These are phyloP conservation scores for Alnus glutinosa DNA, from an alignment of 306 rosid species.

Conservation along the genomic window DNA sequence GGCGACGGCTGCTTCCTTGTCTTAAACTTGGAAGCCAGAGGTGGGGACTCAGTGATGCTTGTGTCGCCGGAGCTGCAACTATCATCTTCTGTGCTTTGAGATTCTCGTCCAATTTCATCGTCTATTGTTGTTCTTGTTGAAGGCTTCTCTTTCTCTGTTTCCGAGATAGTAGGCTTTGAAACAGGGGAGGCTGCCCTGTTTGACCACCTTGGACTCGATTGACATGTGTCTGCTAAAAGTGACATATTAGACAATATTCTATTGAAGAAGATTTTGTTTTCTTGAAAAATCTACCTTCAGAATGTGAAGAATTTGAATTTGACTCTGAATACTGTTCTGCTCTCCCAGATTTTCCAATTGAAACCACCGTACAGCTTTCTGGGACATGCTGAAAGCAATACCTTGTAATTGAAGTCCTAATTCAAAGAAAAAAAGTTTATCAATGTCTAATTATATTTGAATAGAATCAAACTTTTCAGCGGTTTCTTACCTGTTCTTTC, in stretches of 20 bases:
- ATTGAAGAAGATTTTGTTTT: background rate
- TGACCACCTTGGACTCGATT: conserved; percentile 36
- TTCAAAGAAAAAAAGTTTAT: conserved; percentile 2
- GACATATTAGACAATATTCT: conserved; percentile 12
- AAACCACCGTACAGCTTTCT: conserved; percentile 56
- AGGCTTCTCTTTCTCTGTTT: conserved; percentile 27
- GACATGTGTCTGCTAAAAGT: conserved; percentile 28
- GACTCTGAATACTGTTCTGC: conserved; percentile 35
- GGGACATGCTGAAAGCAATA: conserved; percentile 73
- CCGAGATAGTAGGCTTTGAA: conserved; percentile 34
- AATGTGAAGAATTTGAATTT: conserved; percentile 33
- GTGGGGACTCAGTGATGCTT: conserved; percentile 47
- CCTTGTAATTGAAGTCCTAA: conserved; percentile 45
- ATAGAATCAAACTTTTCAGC: background rate
- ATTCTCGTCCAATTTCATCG: conserved; percentile 51
- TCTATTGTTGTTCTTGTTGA: conserved; percentile 60
- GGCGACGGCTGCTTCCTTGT: conserved; percentile 51
- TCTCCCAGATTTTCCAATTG: conserved; percentile 43
- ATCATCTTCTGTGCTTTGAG: conserved; percentile 77
- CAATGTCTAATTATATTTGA: background rate
- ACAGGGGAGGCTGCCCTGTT: conserved; percentile 34
- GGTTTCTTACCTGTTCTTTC: conserved; percentile 47
- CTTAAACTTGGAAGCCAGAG: conserved; percentile 30
- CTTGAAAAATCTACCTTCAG: conserved; percentile 53
- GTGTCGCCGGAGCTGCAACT: conserved; percentile 61